phyloP scores from a whole-genome alignment of 73 alveolate genomes.

The Paramecium octaurelia region DNA sequence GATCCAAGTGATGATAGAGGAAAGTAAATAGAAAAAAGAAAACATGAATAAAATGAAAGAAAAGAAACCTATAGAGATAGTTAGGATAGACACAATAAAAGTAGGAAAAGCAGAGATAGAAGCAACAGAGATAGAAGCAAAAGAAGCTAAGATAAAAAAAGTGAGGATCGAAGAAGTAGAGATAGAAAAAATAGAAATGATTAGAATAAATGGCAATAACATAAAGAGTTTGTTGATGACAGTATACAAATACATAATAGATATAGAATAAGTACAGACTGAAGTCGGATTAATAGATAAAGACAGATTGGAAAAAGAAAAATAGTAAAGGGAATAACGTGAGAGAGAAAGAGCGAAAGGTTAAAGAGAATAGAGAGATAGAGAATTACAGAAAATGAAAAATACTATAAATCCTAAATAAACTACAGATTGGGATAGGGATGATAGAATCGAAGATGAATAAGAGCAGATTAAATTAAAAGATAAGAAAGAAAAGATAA shows the following conservation, averaged over 20 bases:
- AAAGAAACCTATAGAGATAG: not conserved
- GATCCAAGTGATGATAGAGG: not conserved
- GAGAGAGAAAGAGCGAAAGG: not conserved
- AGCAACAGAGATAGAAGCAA: not conserved
- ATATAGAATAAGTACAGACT: not conserved
- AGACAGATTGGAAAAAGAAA: not conserved
- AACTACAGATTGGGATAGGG: not conserved
- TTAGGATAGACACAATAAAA: not conserved
- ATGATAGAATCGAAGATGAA: not conserved
- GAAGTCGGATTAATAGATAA: not conserved
- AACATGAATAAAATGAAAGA: not conserved
- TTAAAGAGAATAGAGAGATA: not conserved
- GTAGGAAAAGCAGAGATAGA: not conserved
- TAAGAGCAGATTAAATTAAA: not conserved
- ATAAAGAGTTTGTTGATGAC: conserved; percentile 6
- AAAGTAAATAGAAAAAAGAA: not conserved
- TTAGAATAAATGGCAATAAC: not conserved
- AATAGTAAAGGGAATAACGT: not conserved
- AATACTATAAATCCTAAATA: not conserved
- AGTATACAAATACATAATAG: not conserved
- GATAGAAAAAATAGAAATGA: not conserved
- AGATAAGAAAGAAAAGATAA: not conserved
- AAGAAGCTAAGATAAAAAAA: not conserved
- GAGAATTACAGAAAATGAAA: not conserved
- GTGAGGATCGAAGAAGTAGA: not conserved